phyloP scores from a whole-genome alignment of 1,284 basidiomycete species.

The Malassezia japonica region DNA sequence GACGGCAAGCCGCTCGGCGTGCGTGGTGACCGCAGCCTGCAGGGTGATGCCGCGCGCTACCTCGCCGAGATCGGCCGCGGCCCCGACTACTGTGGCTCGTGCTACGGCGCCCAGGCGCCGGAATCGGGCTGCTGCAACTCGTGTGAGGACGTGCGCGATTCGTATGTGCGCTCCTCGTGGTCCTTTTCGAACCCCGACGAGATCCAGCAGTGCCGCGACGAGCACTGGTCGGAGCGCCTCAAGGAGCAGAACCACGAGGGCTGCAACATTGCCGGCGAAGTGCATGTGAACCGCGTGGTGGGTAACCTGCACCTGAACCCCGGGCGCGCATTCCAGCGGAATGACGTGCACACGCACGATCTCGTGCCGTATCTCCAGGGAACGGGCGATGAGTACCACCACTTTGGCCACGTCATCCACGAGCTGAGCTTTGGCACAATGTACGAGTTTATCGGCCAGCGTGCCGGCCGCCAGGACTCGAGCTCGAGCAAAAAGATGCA shows the following conservation, averaged over 20 bases:
- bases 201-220: conserved; percentile 79
- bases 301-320: conserved; percentile 54
- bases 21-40: conserved; percentile 23
- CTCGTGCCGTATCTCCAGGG: conserved; percentile 77
- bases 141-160: conserved; percentile 84
- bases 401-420: conserved; percentile 85
- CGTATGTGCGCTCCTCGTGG: conserved; percentile 88
- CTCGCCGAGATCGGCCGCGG: conserved; percentile 12
- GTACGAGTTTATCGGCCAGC: conserved; percentile 24
- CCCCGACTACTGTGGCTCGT: conserved; percentile 60
- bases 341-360: conserved; percentile 73
- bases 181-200: conserved; percentile 80
- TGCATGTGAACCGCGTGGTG: conserved; percentile 88
- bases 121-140: conserved; percentile 75
- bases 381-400: conserved; percentile 49
- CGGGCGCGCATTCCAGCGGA: conserved; percentile 83
- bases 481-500: conserved; percentile 53
- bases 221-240: conserved; percentile 90
- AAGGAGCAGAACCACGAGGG: conserved; percentile 85
- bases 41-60: conserved; percentile 36
- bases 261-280: conserved; percentile 79
- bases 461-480: conserved; percentile 11
- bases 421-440: conserved; percentile 59
- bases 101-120: conserved; percentile 80
- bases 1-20: conserved; percentile 52